A percentile compares a stretch with the other conserved stretches of the same genome.
These are phyloP conservation scores for Pythium dissotocum DNA, from an alignment of 352 stramenopile genomes.

Conservation along the genomic window DNA sequence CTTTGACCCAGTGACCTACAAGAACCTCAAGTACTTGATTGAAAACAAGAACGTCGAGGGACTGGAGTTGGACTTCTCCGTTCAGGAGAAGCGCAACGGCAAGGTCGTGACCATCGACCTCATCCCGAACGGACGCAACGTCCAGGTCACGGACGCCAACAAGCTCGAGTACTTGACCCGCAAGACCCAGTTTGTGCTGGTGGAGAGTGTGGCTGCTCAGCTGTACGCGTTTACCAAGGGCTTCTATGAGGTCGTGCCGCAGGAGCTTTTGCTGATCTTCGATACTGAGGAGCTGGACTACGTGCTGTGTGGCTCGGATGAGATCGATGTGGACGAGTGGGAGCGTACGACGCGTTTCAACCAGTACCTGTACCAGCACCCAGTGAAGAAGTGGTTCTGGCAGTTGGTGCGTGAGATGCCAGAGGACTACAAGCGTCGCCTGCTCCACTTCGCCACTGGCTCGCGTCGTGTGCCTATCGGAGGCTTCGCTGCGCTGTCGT, in stretches of 20 bases:
- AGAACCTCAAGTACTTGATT: constrained; percentile 32
- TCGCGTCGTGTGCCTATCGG: constrained; percentile 71
- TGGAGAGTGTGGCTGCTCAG: constrained; percentile 56
- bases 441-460: constrained; percentile 83
- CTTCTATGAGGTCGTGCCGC: constrained; percentile 96
- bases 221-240: constrained; percentile 82
- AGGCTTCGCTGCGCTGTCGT: constrained; percentile 48
- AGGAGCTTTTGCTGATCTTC: constrained; percentile 93
- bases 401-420: constrained; percentile 91
- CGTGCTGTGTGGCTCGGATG: constrained; percentile 94
- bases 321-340: constrained; percentile 97
- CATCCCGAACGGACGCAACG: constrained; percentile 27
- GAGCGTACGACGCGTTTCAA: constrained; percentile 76
- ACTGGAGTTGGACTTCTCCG: constrained; percentile 55
- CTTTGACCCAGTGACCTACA: constrained; percentile 34
- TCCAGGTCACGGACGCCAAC: constrained; percentile 94
- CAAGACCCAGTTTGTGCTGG: constrained; percentile 60
- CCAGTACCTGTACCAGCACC: constrained; percentile 42
- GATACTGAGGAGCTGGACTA: constrained; percentile 98
- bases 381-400: constrained; percentile 91
- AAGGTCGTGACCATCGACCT: constrained; percentile 53
- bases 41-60: constrained; percentile 27
- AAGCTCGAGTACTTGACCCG: constrained; percentile 91
- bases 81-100: constrained; percentile 36
- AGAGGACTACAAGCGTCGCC: constrained; percentile 65